These are phyloP conservation scores for Rheum nobile DNA, from an alignment of 148 eudicot species.

Conservation along the genomic window DNA sequence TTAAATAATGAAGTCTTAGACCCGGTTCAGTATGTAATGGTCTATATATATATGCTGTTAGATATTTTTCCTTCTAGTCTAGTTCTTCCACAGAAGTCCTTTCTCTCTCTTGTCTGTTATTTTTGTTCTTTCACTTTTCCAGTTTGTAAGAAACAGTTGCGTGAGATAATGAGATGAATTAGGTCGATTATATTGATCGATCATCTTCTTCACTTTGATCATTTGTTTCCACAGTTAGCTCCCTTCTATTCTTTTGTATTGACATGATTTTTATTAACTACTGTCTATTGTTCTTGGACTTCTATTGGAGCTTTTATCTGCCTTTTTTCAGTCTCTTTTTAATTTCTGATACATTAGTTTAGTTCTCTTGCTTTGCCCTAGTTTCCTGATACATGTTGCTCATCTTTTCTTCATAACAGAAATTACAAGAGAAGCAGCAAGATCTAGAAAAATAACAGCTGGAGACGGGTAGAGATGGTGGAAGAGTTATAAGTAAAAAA, in stretches of 20 bases:
- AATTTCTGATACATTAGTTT: not conserved
- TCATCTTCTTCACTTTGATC: too few relatives aligned
- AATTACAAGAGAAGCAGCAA: not conserved
- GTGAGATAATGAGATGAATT: too few relatives aligned
- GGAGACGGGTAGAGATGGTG: not conserved
- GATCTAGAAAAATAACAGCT: not conserved
- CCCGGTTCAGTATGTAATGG: too few relatives aligned
- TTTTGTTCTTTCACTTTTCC: too few relatives aligned
- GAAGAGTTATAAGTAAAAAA: not conserved
- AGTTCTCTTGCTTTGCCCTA: not conserved
- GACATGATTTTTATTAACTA: not conserved
- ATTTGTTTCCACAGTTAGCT: too few relatives aligned
- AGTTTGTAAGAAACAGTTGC: too few relatives aligned
- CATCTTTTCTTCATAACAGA: conserved; percentile 7
- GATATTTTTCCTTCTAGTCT: too few relatives aligned
- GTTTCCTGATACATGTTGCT: conserved; percentile 11
- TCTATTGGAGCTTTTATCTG: not conserved
- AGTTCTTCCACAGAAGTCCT: too few relatives aligned
- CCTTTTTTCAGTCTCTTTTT: not conserved
- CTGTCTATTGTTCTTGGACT: not conserved
- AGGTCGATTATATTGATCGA: too few relatives aligned
- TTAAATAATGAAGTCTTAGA: too few relatives aligned
- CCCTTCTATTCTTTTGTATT: not conserved
- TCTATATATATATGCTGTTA: too few relatives aligned
- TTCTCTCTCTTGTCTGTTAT: too few relatives aligned